Percentiles rank a stretch among this genome's conserved stretches.
Evolutionary conservation across 805 yeast species (phyloP).

Genomic region (Myxozyma lipomycoides): DNA sequence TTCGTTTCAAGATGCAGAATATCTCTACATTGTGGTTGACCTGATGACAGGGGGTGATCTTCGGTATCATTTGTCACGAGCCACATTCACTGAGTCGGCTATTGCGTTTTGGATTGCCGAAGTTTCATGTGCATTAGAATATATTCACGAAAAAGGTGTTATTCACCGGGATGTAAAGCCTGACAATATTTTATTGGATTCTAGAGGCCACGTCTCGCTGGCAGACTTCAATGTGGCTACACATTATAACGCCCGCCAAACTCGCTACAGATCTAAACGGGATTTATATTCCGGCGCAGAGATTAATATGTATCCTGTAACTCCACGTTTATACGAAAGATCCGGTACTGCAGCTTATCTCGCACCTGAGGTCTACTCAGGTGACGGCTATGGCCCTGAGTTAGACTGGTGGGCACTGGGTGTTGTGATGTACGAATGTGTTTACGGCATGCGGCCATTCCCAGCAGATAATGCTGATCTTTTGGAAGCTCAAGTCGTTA

Average conservation of each 20-base stretch:
- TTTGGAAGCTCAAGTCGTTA: conserved; percentile 9
- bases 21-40: conserved; percentile 32
- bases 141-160: conserved; percentile 21
- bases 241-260: not conserved
- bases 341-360: conserved; percentile 34
- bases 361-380: conserved; percentile 34
- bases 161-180: conserved; percentile 30
- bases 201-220: conserved; percentile 60
- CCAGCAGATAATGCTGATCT: conserved; percentile 13
- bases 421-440: conserved; percentile 35
- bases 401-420: conserved; percentile 40
- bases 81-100: conserved; percentile 32
- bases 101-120: conserved; percentile 33
- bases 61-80: conserved; percentile 30
- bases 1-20: conserved; percentile 32
- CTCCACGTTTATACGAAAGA: conserved; percentile 19
- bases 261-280: not conserved
- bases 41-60: conserved; percentile 35
- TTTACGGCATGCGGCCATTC: conserved; percentile 33
- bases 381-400: conserved; percentile 28
- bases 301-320: not conserved
- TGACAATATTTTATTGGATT: conserved; percentile 50
- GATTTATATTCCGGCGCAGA: not conserved
- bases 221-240: conserved; percentile 49
- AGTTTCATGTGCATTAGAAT: conserved; percentile 33